Conservation (phyloP, 169 alveolate species). For the Theileria annulata region DNA sequence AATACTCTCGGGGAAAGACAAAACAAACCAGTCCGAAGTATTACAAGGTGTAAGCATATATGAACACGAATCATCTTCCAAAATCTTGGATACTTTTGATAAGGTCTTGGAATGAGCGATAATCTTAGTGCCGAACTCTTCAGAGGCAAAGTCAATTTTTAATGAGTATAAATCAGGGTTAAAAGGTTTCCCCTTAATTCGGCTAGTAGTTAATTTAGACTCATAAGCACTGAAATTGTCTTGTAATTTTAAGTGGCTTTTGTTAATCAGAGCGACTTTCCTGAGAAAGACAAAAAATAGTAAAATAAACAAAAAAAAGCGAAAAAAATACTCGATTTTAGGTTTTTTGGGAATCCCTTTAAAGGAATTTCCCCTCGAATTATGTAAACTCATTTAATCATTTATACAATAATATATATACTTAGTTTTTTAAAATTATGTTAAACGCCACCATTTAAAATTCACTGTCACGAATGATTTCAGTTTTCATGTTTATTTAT, state of each 20-base stretch:
- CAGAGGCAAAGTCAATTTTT: slow-evolving; percentile 80
- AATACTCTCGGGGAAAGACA: slow-evolving; percentile 79
- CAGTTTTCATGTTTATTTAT: not conserved
- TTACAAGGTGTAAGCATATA: slow-evolving; percentile 83
- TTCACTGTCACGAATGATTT: not conserved
- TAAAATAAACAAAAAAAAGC: slow-evolving; percentile 4
- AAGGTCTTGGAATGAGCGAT: slow-evolving; percentile 74
- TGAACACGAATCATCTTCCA: slow-evolving; percentile 71
- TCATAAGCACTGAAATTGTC: not conserved
- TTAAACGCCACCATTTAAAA: not conserved
- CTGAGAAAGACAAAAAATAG: slow-evolving; percentile 9
- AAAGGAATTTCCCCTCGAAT: slow-evolving; percentile 3
- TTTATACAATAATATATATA: not conserved
- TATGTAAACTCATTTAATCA: slow-evolving; percentile 1
- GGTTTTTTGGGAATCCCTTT: slow-evolving; percentile 6
- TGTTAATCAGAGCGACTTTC: not conserved
- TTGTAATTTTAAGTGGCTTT: not conserved
- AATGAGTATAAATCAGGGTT: slow-evolving; percentile 49
- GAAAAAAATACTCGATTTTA: not conserved
- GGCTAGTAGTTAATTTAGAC: not conserved
- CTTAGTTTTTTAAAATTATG: not conserved
- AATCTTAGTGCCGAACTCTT: slow-evolving; percentile 81
- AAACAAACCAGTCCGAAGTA: slow-evolving; percentile 77
- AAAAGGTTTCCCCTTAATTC: slow-evolving; percentile 54
- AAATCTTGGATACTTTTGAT: slow-evolving; percentile 63